phyloP scores from a whole-genome alignment of 306 rosid genomes.

The Boehmeria nivea region DNA sequence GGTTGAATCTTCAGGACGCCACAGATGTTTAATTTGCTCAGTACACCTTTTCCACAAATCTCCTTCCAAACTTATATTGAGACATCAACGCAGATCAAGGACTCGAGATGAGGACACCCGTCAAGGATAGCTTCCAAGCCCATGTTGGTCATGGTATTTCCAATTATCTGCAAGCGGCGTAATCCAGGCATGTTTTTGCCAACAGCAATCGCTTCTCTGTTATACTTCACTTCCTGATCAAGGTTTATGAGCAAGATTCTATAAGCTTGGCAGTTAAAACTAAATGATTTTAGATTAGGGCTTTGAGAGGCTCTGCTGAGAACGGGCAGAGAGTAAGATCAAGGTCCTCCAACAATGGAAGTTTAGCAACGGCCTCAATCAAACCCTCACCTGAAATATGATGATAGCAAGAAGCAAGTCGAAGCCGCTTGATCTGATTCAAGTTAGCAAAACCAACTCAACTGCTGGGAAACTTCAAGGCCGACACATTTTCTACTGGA shows the following conservation, averaged over 20 bases:
- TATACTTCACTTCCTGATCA: slow-evolving; percentile 2
- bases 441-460: not conserved
- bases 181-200: slow-evolving; percentile 42
- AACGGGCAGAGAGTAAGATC: slow-evolving; percentile 31
- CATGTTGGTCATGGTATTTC: slow-evolving; percentile 43
- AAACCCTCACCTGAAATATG: not conserved
- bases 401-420: not conserved
- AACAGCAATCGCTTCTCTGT: slow-evolving; percentile 44
- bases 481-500: too few species aligned
- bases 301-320: slow-evolving; percentile 15
- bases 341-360: slow-evolving; percentile 58
- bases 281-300: slow-evolving; percentile 37
- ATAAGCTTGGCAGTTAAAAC: slow-evolving; percentile 18
- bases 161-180: slow-evolving; percentile 48
- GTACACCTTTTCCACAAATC: slow-evolving; percentile 34
- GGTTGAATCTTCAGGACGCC: slow-evolving; percentile 36
- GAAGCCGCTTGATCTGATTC: slow-evolving; percentile 1
- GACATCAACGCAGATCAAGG: slow-evolving; percentile 61
- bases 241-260: slow-evolving; percentile 5
- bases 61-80: slow-evolving; percentile 32
- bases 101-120: slow-evolving; percentile 55
- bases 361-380: slow-evolving; percentile 22
- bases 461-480: too few species aligned
- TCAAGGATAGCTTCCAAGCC: slow-evolving; percentile 55
- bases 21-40: slow-evolving; percentile 37